Base-by-base conservation (phyloP, 164 flowering plant genomes). In the Macadamia integrifolia region DNA sequence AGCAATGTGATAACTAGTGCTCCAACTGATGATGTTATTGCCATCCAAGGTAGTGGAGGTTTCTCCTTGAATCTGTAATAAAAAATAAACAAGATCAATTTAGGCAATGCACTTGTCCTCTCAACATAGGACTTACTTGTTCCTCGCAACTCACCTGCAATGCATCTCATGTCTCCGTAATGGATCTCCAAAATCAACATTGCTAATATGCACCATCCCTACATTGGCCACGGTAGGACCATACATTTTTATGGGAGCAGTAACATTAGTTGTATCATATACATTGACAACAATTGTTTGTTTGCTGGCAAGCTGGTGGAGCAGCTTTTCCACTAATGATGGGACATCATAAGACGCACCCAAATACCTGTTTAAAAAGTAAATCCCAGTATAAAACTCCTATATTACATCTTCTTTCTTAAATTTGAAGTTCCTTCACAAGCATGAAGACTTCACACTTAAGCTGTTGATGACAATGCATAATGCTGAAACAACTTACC, bases 341-440 rank as follows among this genome's bases (percentile, higher is more conserved):
- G 87, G 95, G 53, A 94, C 78, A 80, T 94, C 98, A 80, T 87
- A 94, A 62, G 97, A 87, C 61, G 96, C 98, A 65, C 98, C 98
- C 13, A 94, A 80, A 71, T 94, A 94, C 81, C 98, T 94, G 74
- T 68, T 32, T 15, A 15, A 48, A n/a, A 56, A 60, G 44, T 28
- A 30, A 32, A 49, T 13, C 32, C 55, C 12, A 50, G 30, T 35
- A 60, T n/a, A 40, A 32, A 23, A 60, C 13, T 58, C 10, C 42
- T 69, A 50, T 44, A 59, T 32, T 50, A 17, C 30, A 8, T 30
- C 56, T 11, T 4, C n/a, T 14, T 46, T 15, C 31, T 30, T 11
- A 43, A 68, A 28, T 31, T 12, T 57, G 28, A 13, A 32, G 23
- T 12, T 23, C 49, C 17, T 50, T 32, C 23, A 60, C 48, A 52